Evolutionary conservation across 257 asterid genomes (phyloP).

Genomic region (Galeopsis tetrahit): DNA sequence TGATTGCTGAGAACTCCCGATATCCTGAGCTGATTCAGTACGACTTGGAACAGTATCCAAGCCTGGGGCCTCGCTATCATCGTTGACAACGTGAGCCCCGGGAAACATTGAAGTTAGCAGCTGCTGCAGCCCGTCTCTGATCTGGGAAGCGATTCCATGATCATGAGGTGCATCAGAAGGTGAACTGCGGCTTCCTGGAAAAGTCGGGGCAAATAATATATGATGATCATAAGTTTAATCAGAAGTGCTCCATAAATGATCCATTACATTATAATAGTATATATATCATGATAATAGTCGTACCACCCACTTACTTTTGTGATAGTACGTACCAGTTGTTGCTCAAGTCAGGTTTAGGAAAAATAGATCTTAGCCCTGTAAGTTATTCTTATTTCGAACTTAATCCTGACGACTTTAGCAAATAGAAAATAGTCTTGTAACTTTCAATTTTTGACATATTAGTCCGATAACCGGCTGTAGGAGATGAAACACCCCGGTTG

Average conservation of each 20-base stretch:
- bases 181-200: conserved; percentile 48
- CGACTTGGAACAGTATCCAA: conserved; percentile 37
- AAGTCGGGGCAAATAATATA: conserved; percentile 14
- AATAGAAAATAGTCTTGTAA: too few relatives aligned
- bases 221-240: conserved; percentile 1
- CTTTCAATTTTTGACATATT: too few relatives aligned
- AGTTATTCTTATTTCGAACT: too few relatives aligned
- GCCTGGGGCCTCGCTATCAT: conserved; percentile 32
- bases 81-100: conserved; percentile 46
- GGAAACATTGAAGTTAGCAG: conserved; percentile 58
- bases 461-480: too few relatives aligned
- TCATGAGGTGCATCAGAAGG: conserved; percentile 49
- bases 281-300: neutral
- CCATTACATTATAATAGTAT: neutral
- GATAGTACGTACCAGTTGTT: neutral
- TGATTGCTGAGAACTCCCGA: conserved; percentile 45
- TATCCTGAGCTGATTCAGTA: conserved; percentile 46
- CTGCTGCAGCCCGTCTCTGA: conserved; percentile 61
- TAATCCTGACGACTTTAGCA: too few relatives aligned
- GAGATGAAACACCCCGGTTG: too few relatives aligned
- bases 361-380: too few relatives aligned
- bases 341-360: neutral
- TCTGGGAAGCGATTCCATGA: conserved; percentile 49
- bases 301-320: neutral
- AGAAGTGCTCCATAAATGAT: neutral